Base-by-base conservation (phyloP, 139 green algal species). In the Picochlorum sp. region DNA sequence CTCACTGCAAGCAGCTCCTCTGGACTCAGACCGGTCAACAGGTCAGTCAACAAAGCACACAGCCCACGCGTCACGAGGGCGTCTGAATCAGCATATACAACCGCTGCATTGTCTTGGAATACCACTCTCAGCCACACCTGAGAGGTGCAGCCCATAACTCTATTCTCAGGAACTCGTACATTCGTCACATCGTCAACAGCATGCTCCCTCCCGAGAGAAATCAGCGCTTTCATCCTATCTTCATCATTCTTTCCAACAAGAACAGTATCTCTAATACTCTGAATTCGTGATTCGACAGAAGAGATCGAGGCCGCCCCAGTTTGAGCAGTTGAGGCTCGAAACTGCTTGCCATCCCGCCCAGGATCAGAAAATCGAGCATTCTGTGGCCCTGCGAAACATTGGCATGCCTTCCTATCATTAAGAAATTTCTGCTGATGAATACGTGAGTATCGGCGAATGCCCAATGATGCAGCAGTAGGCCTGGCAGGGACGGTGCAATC, bases 61-160 rank as follows among this genome's bases (percentile, higher is more conserved):
- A 97, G 50, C 15, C 92, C 92, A 3, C 68, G 49, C 4, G 82
- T 89, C 6, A 97, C 37, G 45, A 86, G 82, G 20, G 71, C 81
- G 72, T 97, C 88, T 18, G 78, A 88, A 57, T 88, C 81, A 3
- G 21, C 26, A 24, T 94, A 73, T 18, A 66, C 47, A 20, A n/a
- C 4, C 10, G 18, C 47, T 10, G 77, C 85, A 51, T 34, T 50
- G 2, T 13, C n/a, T 16, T 50, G 57, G 47, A 73, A 49, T n/a
- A 52, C 20, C 1, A 64, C 49, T 9, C 26, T 61, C 37, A 77
- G 20, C 87, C 86, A 97, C 26, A 92, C 89, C 65, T 91, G 81
- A 4, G 89, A 69, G 3, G 90, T 89, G 77, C 92, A 98, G 21
- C 91, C 92, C 84, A 98, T 95, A 13, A 98, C 88, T 13, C 90